Conservation (phyloP, 352 stramenopile genomes). For the Thraustochytrium striatum region DNA sequence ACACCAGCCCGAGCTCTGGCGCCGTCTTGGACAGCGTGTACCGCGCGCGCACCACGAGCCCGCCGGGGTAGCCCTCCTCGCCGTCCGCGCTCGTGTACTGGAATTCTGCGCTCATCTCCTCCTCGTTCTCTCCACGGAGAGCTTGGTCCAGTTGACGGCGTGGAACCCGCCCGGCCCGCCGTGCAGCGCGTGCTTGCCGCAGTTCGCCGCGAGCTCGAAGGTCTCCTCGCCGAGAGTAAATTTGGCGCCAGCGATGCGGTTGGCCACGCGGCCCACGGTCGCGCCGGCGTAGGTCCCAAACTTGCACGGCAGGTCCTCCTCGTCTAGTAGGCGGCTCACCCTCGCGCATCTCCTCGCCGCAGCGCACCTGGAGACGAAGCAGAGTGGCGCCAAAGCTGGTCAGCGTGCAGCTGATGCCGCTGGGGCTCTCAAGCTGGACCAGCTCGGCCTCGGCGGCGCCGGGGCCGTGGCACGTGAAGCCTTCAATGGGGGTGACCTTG, state of each 20-base stretch:
- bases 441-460: too few species aligned
- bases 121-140: neutral
- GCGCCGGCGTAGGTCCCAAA: constrained; percentile 50
- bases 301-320: constrained; percentile 28
- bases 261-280: constrained; percentile 53
- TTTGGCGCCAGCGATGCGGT: constrained; percentile 51
- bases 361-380: constrained; percentile 2
- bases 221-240: constrained; percentile 50
- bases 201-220: constrained; percentile 51
- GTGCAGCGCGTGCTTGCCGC: constrained; percentile 53
- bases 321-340: constrained; percentile 1
- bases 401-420: too few species aligned
- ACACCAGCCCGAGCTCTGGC: constrained; percentile 19
- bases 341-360: neutral
- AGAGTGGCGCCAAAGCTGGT: constrained; percentile 25
- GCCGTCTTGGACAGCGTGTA: constrained; percentile 39
- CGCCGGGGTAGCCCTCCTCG: constrained; percentile 54
- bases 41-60: constrained; percentile 26
- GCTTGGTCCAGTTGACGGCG: neutral
- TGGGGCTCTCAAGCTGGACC: too few species aligned
- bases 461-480: too few species aligned
- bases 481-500: too few species aligned
- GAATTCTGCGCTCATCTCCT: constrained; percentile 40
- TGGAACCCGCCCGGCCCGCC: constrained; percentile 52
- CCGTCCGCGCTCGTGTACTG: constrained; percentile 42